Conservation (phyloP, 371 early-diverging fungal genomes). For the Lichtheimia corymbifera region DNA sequence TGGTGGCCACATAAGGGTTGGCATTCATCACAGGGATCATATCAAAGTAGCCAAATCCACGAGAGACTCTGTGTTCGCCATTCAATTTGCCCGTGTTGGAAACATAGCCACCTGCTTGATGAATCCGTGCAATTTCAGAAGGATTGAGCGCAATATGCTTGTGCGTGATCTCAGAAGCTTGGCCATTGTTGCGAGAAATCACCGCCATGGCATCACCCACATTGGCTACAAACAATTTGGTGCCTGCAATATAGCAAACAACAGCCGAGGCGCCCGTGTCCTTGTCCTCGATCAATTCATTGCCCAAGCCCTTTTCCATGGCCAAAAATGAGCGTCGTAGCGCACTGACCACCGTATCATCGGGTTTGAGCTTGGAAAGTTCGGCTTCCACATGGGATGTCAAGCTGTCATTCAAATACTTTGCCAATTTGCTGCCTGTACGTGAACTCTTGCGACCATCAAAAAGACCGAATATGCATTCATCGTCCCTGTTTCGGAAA, state of each 20-base stretch:
- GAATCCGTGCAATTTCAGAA: slow-evolving; percentile 77
- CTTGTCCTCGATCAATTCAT: slow-evolving; percentile 43
- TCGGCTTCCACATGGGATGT: slow-evolving; percentile 69
- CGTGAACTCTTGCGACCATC: slow-evolving; percentile 69
- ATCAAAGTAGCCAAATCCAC: slow-evolving; percentile 86
- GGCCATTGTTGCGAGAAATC: slow-evolving; percentile 74
- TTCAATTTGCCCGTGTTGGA: slow-evolving; percentile 74
- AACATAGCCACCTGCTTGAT: slow-evolving; percentile 82
- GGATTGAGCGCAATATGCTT: slow-evolving; percentile 76
- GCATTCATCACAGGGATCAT: slow-evolving; percentile 83
- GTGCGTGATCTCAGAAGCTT: slow-evolving; percentile 70
- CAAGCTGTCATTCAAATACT: slow-evolving; percentile 75
- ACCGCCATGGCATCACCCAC: slow-evolving; percentile 88
- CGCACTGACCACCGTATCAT: slow-evolving; percentile 61
- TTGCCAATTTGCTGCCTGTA: slow-evolving; percentile 61
- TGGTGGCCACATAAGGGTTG: slow-evolving; percentile 75
- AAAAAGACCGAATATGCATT: slow-evolving; percentile 86
- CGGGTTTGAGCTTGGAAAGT: slow-evolving; percentile 58
- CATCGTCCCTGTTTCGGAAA: slow-evolving; percentile 78
- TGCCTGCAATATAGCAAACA: slow-evolving; percentile 78
- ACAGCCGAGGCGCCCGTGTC: slow-evolving; percentile 69
- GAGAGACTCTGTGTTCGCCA: slow-evolving; percentile 69
- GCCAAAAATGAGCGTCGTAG: slow-evolving; percentile 74
- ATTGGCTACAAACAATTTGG: slow-evolving; percentile 85
- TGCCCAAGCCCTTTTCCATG: slow-evolving; percentile 75